Evolutionary conservation across 345 rosid genomes (phyloP).

Genomic region (Streptanthus diversifolius): DNA sequence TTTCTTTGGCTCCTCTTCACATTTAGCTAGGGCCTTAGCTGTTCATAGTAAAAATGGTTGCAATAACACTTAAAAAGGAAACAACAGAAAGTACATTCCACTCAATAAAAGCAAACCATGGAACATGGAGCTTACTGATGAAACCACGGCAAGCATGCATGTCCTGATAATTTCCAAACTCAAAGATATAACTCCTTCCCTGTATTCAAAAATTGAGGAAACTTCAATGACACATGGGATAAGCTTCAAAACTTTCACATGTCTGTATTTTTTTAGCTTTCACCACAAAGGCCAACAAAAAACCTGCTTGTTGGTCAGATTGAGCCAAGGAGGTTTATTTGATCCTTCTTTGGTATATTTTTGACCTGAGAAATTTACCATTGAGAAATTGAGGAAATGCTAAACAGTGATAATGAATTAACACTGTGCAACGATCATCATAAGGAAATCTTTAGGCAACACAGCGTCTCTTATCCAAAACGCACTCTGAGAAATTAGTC

Average conservation of each 20-base stretch:
- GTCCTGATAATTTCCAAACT: slow-evolving; percentile 75
- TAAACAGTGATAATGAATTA: not conserved
- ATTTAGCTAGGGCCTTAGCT: slow-evolving; percentile 69
- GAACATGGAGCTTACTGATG: slow-evolving; percentile 51
- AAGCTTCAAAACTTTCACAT: not conserved
- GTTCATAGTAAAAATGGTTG: slow-evolving; percentile 17
- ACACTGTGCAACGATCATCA: not conserved
- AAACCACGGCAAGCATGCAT: slow-evolving; percentile 74
- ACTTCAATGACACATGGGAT: not conserved
- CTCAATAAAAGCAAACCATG: slow-evolving; percentile 10
- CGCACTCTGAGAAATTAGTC: not conserved
- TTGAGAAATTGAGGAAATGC: slow-evolving; percentile 6
- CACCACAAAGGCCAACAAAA: slow-evolving; percentile 3
- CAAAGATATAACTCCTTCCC: slow-evolving; percentile 77
- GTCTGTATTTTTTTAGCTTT: not conserved
- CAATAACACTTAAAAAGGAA: not conserved
- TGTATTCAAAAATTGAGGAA: slow-evolving; percentile 32
- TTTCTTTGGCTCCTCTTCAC: slow-evolving; percentile 56
- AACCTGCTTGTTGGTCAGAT: slow-evolving; percentile 74
- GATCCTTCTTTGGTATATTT: slow-evolving; percentile 78
- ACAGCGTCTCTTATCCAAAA: not conserved
- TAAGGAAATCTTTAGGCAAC: not conserved
- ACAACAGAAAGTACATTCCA: slow-evolving; percentile 16
- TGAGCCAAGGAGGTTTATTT: slow-evolving; percentile 83
- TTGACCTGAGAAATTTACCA: slow-evolving; percentile 46